Conservation (phyloP, 2,329 filamentous ascomycete genomes). For the Escovopsis weberi region DNA sequence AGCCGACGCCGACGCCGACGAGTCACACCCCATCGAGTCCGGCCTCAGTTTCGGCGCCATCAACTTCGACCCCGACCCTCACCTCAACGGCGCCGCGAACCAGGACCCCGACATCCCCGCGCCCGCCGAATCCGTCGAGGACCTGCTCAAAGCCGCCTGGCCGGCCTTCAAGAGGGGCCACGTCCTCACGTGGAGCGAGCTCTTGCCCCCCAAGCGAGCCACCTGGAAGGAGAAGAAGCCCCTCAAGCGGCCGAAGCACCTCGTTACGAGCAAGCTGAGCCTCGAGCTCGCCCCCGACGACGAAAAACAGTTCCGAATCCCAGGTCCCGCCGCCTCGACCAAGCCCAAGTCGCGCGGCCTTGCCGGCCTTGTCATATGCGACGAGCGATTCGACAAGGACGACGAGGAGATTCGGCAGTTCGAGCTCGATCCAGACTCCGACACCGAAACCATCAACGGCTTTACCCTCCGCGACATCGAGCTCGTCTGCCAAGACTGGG, state of each 20-base stretch:
- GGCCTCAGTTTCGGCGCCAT: slow-evolving; percentile 25
- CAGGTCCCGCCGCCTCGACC: slow-evolving; percentile 37
- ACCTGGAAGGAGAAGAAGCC: slow-evolving; percentile 68
- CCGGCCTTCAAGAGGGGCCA: slow-evolving; percentile 66
- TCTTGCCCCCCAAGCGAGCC: slow-evolving; percentile 70
- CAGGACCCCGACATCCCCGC: slow-evolving; percentile 51
- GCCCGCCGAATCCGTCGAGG: slow-evolving; percentile 56
- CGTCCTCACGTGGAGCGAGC: slow-evolving; percentile 63
- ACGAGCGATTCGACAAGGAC: slow-evolving; percentile 20
- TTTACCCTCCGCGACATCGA: slow-evolving; percentile 69
- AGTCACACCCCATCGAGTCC: slow-evolving; percentile 19
- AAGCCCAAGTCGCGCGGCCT: slow-evolving; percentile 41
- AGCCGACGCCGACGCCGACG: slow-evolving; percentile 21
- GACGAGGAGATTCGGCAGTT: slow-evolving; percentile 26
- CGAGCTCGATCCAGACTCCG: slow-evolving; percentile 35
- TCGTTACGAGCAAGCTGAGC: slow-evolving; percentile 76
- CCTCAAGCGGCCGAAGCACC: slow-evolving; percentile 60
- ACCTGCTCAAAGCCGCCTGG: slow-evolving; percentile 66
- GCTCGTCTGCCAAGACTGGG: slow-evolving; percentile 79
- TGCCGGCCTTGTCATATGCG: slow-evolving; percentile 32
- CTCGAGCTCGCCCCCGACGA: slow-evolving; percentile 78
- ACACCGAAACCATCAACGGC: slow-evolving; percentile 55
- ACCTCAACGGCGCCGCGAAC: slow-evolving; percentile 30
- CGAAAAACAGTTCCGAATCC: slow-evolving; percentile 71
- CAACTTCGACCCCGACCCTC: slow-evolving; percentile 34